These are phyloP conservation scores for Sapria himalayana DNA, from an alignment of 345 rosid species.

Conservation along the genomic window DNA sequence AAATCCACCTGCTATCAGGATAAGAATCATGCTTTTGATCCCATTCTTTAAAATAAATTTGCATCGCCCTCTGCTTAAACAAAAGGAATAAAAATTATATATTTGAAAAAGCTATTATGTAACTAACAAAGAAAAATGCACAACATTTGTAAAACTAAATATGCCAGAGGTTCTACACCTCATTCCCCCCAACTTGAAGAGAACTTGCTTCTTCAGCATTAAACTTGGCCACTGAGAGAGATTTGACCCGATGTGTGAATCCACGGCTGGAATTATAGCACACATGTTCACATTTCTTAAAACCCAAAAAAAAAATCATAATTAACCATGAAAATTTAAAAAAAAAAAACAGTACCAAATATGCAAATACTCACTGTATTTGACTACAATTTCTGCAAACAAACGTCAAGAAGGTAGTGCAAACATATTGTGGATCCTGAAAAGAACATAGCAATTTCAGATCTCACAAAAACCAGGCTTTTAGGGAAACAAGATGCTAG, in stretches of 20 bases:
- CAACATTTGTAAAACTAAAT: not conserved
- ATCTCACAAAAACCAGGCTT: not conserved
- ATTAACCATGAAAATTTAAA: not conserved
- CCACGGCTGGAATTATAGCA: slow-evolving; percentile 37
- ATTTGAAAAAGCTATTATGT: slow-evolving; percentile 2
- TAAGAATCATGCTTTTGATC: slow-evolving; percentile 39
- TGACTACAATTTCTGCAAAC: slow-evolving; percentile 77
- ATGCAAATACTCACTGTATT: slow-evolving; percentile 37
- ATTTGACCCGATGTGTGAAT: slow-evolving; percentile 79
- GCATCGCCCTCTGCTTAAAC: slow-evolving; percentile 43
- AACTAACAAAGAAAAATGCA: slow-evolving; percentile 1
- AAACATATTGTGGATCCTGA: slow-evolving; percentile 95
- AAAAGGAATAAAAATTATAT: not conserved
- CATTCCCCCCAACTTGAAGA: slow-evolving; percentile 71
- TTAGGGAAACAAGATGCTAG: too few relatives aligned
- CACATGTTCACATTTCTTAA: not conserved
- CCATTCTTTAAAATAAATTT: slow-evolving; percentile 55
- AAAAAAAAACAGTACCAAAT: not conserved
- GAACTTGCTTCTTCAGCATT: slow-evolving; percentile 54
- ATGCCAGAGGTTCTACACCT: slow-evolving; percentile 31
- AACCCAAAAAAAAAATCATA: not conserved
- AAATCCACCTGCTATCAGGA: slow-evolving; percentile 63
- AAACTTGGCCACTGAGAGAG: slow-evolving; percentile 83
- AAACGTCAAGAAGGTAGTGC: slow-evolving; percentile 76
- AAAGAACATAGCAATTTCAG: slow-evolving; percentile 3